A percentile compares a stretch with the other conserved stretches of the same genome.
phyloP scores from a whole-genome alignment of 495 filamentous ascomycete genomes.

The Glarea lozoyensis region DNA sequence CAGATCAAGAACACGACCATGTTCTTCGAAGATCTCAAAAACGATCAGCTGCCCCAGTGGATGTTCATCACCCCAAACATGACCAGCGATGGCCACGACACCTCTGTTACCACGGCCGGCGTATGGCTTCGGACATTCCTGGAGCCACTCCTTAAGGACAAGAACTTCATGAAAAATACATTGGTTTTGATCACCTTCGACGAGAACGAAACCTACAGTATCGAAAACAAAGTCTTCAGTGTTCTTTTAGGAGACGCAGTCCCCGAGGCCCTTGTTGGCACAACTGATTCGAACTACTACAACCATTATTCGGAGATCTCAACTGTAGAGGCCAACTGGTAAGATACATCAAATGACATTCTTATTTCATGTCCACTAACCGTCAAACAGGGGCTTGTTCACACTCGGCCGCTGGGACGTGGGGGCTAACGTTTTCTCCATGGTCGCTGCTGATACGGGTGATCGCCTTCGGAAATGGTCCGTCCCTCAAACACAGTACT shows the following conservation, averaged over 20 bases:
- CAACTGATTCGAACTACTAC: conserved; percentile 58
- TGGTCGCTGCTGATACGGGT: conserved; percentile 35
- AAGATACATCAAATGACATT: conserved; percentile 2
- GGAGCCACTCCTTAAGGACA: conserved; percentile 49
- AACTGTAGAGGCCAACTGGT: conserved; percentile 54
- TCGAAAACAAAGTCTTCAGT: conserved; percentile 49
- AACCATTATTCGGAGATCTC: conserved; percentile 63
- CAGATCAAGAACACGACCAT: conserved; percentile 60
- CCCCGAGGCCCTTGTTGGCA: conserved; percentile 45
- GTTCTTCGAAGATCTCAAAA: conserved; percentile 50
- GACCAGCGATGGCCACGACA: conserved; percentile 60
- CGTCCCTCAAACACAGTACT: conserved; percentile 23
- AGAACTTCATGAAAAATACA: conserved; percentile 60
- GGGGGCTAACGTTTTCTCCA: conserved; percentile 43
- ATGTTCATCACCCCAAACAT: conserved; percentile 73
- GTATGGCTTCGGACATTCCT: conserved; percentile 51
- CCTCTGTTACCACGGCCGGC: conserved; percentile 50
- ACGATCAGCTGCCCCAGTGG: conserved; percentile 56
- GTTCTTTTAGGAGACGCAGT: conserved; percentile 61
- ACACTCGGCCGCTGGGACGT: conserved; percentile 41
- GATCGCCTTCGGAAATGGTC: conserved; percentile 26
- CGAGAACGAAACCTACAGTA: conserved; percentile 48
- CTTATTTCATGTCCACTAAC: not conserved
- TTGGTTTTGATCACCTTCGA: conserved; percentile 61
- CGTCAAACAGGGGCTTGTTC: conserved; percentile 10